phyloP scores from a whole-genome alignment of 345 rosid genomes.

The Bruguiera gymnorhiza region DNA sequence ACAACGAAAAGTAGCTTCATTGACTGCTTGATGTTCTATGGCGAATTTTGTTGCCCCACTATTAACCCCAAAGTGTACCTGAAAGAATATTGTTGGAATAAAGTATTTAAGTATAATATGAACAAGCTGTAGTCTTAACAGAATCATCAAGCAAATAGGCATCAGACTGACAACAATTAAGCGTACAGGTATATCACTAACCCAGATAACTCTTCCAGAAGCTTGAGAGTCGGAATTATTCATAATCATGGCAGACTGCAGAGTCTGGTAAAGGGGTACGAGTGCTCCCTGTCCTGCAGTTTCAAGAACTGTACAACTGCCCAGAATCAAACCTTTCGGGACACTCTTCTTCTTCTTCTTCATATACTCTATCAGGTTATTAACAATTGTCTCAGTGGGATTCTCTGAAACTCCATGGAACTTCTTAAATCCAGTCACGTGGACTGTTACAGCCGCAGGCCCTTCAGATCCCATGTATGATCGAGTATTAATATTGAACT shows the following conservation, averaged over 20 bases:
- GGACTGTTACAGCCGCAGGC: constrained; percentile 67
- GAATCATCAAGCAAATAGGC: background rate
- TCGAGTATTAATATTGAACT: background rate
- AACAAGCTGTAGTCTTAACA: background rate
- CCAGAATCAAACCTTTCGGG: constrained; percentile 70
- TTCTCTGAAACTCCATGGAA: constrained; percentile 97
- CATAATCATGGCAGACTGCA: constrained; percentile 49
- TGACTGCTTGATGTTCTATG: constrained; percentile 86
- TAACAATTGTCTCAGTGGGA: constrained; percentile 80
- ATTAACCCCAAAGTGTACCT: constrained; percentile 66
- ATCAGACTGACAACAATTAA: background rate
- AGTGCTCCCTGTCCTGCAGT: constrained; percentile 90
- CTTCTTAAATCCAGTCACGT: constrained; percentile 93
- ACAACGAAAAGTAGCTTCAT: constrained; percentile 95
- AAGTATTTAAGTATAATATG: background rate
- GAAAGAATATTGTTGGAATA: constrained; percentile 2
- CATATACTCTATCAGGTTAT: constrained; percentile 62
- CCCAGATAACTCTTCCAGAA: constrained; percentile 65
- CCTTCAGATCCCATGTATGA: constrained; percentile 89
- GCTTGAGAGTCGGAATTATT: constrained; percentile 47
- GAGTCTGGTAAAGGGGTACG: constrained; percentile 49
- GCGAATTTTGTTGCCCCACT: constrained; percentile 92
- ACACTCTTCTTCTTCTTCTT: constrained; percentile 67
- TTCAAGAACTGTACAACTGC: constrained; percentile 77
- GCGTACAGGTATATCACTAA: constrained; percentile 26